These are phyloP conservation scores for Hypoxylon sp. DNA, from an alignment of 2,329 filamentous ascomycete genomes.

Conservation along the genomic window DNA sequence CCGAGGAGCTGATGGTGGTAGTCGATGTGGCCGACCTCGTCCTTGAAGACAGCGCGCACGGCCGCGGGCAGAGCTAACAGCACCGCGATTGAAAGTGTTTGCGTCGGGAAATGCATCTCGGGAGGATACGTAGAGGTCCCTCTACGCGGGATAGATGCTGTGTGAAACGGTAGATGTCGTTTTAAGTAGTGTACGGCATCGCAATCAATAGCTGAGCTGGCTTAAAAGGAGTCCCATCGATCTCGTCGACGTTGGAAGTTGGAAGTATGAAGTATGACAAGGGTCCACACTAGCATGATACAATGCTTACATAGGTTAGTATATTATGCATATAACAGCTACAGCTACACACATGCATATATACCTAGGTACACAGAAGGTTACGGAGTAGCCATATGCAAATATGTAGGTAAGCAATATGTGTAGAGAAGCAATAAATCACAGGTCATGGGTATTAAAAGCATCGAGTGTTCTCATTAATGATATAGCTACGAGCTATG, in stretches of 20 bases:
- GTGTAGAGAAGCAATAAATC: neutral
- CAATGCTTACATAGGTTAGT: constrained; percentile 39
- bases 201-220: constrained; percentile 5
- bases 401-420: neutral
- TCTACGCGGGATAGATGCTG: constrained; percentile 29
- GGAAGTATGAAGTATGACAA: constrained; percentile 9
- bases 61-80: constrained; percentile 60
- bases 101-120: constrained; percentile 48
- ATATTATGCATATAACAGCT: constrained; percentile 15
- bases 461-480: neutral
- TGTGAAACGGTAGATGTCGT: constrained; percentile 10
- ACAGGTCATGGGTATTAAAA: neutral
- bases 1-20: constrained; percentile 93
- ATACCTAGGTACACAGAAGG: neutral
- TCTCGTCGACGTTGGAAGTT: neutral
- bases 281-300: constrained; percentile 31
- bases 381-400: neutral
- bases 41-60: constrained; percentile 79
- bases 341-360: neutral
- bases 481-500: neutral
- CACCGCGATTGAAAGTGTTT: constrained; percentile 47
- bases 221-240: neutral
- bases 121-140: constrained; percentile 22
- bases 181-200: constrained; percentile 22
- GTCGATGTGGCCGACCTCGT: constrained; percentile 92